A percentile compares a stretch with the other conserved stretches of the same genome.
These are phyloP conservation scores for Thermomucor indicae-seudaticae DNA, from an alignment of 371 early-diverging fungal genomes.

Conservation along the genomic window DNA sequence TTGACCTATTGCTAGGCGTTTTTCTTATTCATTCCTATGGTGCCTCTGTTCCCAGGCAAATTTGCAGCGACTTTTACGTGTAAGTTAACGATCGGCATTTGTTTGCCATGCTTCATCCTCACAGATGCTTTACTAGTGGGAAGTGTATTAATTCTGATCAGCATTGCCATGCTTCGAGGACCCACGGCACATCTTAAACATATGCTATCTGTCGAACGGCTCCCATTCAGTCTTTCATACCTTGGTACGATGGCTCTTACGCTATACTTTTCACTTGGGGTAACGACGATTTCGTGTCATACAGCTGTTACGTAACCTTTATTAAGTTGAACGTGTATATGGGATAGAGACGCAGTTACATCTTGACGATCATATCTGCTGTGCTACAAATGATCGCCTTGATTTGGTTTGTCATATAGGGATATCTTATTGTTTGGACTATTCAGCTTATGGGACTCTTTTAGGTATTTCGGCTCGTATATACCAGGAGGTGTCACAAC, in stretches of 20 bases:
- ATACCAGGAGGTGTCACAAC: slow-evolving; percentile 51
- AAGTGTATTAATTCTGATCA: slow-evolving; percentile 41
- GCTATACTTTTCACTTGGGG: slow-evolving; percentile 53
- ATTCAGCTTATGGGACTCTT: background rate
- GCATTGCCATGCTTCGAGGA: slow-evolving; percentile 62
- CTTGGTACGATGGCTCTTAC: slow-evolving; percentile 60
- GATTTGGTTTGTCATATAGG: slow-evolving; percentile 39
- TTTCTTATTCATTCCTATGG: slow-evolving; percentile 38
- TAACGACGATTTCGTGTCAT: too few relatives aligned
- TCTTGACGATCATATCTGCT: slow-evolving; percentile 53
- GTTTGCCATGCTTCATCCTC: background rate
- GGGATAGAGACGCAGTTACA: slow-evolving; percentile 46
- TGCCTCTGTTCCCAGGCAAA: slow-evolving; percentile 51
- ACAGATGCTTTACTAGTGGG: slow-evolving; percentile 24
- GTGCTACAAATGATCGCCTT: slow-evolving; percentile 59
- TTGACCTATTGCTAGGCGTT: slow-evolving; percentile 28
- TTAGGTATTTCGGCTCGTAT: slow-evolving; percentile 49
- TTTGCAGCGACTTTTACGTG: slow-evolving; percentile 62
- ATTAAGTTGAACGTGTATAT: too few relatives aligned
- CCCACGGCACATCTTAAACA: slow-evolving; percentile 59
- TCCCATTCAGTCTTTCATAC: slow-evolving; percentile 58
- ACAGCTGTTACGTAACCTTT: too few relatives aligned
- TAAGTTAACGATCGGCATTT: slow-evolving; percentile 14
- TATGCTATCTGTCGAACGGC: slow-evolving; percentile 53
- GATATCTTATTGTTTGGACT: background rate